phyloP scores from a whole-genome alignment of 805 yeast genomes.

The Yarrowia sp. region DNA sequence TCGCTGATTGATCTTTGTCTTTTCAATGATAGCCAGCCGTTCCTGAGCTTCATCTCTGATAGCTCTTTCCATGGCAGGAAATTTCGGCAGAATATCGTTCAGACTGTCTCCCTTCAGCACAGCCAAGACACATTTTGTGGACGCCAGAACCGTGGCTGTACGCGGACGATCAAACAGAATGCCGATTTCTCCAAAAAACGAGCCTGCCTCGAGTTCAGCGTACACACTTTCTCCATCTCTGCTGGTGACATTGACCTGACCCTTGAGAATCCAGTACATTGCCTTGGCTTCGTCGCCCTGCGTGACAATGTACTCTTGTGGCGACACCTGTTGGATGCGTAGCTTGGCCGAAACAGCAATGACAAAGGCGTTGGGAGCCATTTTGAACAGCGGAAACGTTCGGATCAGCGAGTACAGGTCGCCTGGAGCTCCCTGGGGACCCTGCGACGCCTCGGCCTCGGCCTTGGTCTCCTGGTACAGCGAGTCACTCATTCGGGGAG shows the following conservation, averaged over 20 bases:
- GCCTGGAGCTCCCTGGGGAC: conserved; percentile 24
- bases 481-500: conserved; percentile 28
- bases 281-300: conserved; percentile 76
- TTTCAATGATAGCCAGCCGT: conserved; percentile 72
- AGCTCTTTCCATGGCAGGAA: conserved; percentile 69
- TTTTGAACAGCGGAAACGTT: conserved; percentile 68
- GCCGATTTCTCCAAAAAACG: conserved; percentile 82
- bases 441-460: not conserved
- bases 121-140: conserved; percentile 70
- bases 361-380: conserved; percentile 72
- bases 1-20: conserved; percentile 53
- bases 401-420: conserved; percentile 61
- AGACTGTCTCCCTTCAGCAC: conserved; percentile 71
- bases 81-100: conserved; percentile 63
- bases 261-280: conserved; percentile 81
- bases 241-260: conserved; percentile 76
- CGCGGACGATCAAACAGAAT: conserved; percentile 76
- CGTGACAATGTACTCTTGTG: conserved; percentile 73
- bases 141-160: conserved; percentile 78
- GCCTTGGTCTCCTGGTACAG: conserved; percentile 30
- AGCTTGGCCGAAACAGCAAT: conserved; percentile 64
- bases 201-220: conserved; percentile 72
- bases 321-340: conserved; percentile 64
- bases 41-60: conserved; percentile 83
- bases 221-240: conserved; percentile 78